phyloP scores from a whole-genome alignment of 257 asterid genomes.

The Jaltomata sinuosa region DNA sequence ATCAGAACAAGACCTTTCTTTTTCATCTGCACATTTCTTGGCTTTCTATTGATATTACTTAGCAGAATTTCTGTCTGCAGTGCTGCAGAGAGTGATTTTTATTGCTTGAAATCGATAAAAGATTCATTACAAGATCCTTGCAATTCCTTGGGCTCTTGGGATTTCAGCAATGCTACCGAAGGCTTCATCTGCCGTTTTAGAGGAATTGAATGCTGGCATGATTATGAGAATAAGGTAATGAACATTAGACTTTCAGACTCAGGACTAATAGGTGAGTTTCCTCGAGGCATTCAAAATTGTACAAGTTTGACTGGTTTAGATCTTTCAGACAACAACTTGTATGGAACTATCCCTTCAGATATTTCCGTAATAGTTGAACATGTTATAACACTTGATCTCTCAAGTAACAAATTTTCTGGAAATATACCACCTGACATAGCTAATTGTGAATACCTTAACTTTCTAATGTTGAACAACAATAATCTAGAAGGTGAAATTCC shows the following conservation, averaged over 20 bases:
- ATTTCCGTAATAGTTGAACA: neutral
- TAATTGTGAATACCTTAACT: neutral
- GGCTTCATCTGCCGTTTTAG: slow-evolving; percentile 4
- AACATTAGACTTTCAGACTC: neutral
- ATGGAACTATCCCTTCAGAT: slow-evolving; percentile 13
- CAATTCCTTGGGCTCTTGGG: neutral
- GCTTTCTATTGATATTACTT: neutral
- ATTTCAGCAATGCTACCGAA: neutral
- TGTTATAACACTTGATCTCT: slow-evolving; percentile 8
- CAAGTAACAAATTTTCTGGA: slow-evolving; percentile 10
- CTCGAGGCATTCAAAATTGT: slow-evolving; percentile 4
- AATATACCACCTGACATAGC: slow-evolving; percentile 5
- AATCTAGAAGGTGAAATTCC: slow-evolving; percentile 10
- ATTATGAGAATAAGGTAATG: slow-evolving; percentile 7
- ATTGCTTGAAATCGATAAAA: slow-evolving; percentile 4
- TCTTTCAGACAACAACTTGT: slow-evolving; percentile 10
- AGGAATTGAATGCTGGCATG: slow-evolving; percentile 12
- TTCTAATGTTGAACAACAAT: neutral
- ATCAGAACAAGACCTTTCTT: neutral
- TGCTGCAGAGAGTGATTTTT: neutral
- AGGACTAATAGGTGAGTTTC: slow-evolving; percentile 16
- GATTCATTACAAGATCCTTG: slow-evolving; percentile 13
- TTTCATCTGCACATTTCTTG: neutral
- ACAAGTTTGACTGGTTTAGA: slow-evolving; percentile 2
- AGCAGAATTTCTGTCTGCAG: neutral